phyloP scores from a whole-genome alignment of 441 rosid species.

The Adansonia madagascariensis region DNA sequence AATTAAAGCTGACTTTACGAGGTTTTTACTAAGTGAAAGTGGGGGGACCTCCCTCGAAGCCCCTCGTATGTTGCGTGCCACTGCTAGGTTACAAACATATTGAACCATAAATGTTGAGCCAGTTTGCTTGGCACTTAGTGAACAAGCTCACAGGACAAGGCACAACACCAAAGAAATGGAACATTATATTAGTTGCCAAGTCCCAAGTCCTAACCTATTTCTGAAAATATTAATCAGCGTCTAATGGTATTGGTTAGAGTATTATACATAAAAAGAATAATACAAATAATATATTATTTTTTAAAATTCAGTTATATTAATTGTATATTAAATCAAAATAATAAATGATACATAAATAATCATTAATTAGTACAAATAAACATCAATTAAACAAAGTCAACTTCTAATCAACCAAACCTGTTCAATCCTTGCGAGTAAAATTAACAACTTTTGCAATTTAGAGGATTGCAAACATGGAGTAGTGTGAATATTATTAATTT shows the following conservation, averaged over 20 bases:
- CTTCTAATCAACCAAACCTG: neutral
- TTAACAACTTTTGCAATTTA: neutral
- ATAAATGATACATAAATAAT: no score
- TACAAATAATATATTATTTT: no score
- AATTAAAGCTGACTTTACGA: neutral
- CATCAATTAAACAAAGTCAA: neutral
- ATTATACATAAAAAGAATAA: no score
- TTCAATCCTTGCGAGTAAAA: neutral
- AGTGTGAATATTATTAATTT: neutral
- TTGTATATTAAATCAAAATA: no score
- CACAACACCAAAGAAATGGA: neutral
- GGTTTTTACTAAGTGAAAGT: neutral
- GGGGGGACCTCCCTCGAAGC: neutral
- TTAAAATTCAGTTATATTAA: no score
- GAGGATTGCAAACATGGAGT: conserved; percentile 1
- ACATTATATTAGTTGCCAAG: neutral
- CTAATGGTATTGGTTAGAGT: no score
- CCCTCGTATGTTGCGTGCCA: neutral
- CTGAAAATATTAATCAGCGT: no score
- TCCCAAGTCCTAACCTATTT: no score
- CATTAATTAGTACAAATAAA: no score
- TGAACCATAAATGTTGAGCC: neutral
- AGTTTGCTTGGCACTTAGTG: neutral
- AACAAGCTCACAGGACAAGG: neutral
- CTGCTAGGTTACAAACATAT: neutral